Base-by-base conservation (phyloP, 2,329 filamentous ascomycete genomes). In the Colletotrichum liriopes region DNA sequence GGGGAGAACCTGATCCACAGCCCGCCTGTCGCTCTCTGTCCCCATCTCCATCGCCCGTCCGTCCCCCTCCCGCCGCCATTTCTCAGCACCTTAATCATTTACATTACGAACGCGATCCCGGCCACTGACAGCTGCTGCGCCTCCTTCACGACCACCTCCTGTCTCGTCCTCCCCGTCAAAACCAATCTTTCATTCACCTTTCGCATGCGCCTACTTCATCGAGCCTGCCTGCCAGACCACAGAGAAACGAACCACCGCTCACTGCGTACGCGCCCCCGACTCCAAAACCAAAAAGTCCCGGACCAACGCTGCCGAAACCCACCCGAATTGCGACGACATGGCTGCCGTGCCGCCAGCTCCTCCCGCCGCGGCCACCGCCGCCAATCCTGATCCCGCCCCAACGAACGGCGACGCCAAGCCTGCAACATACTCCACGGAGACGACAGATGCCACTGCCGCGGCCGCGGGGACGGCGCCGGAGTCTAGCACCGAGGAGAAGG, bases 71-170 rank as follows among this genome's bases (percentile, higher is more conserved):
- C 43, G 35, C 29, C 45, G 6, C 47, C 35, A 1, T 23, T 39
- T 37, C 54, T 56, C 16, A n/a, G 35, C 20, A 58, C 54, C 54
- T 56, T 12, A 26, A 56, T 39, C 20, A 49, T 39, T 39, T 32
- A 51, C 37, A 49, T 61, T 71, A 63, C 58, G 65, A 63, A 43
- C 11, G 45, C 69, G 52, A 68, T 52, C 65, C 69, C 61, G 65
- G 69, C 58, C 45, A 63, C 41, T 68, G 64, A 52, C 39, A 69
- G 69, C 69, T 69, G 59, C 69, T 69, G 69, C 65, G 69, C 69
- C 69, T 59, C 65, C 51, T 63, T 69, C 16, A 23, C 59, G 56
- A 64, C 47, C 45, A 41, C 65, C 37, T 35, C 43, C 54, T 45
- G 52, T 72, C 54, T 65, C 59, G 55, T 72, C 37, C 41, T 32